Evolutionary conservation across 78 protist species (phyloP).

Genomic region (Dictyostelium intermedium): DNA sequence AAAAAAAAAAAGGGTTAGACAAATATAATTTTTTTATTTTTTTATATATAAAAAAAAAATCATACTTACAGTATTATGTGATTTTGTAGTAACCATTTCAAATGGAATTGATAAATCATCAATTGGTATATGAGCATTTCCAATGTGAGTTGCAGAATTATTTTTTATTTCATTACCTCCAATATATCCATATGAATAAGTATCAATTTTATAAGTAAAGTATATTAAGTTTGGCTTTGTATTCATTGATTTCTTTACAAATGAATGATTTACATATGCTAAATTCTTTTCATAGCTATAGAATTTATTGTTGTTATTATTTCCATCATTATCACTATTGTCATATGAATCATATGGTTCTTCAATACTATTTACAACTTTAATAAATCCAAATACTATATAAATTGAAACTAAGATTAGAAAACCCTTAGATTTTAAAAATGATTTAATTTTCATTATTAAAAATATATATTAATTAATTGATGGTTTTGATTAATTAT

Average conservation of each 20-base stretch:
- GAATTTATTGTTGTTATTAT: neutral
- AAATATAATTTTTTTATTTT: neutral
- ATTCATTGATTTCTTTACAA: neutral
- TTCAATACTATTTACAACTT: neutral
- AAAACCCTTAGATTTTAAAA: neutral
- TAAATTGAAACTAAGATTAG: neutral
- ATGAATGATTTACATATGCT: neutral
- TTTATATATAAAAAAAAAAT: neutral
- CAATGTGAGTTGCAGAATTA: neutral
- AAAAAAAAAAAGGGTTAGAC: no score
- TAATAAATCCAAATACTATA: neutral
- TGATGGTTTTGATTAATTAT: no score
- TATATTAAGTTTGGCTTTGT: neutral
- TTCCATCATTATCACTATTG: neutral
- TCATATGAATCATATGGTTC: neutral
- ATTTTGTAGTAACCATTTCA: neutral
- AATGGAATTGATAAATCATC: neutral
- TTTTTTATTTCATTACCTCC: neutral
- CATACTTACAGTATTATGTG: conserved; percentile 1
- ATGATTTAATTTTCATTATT: neutral
- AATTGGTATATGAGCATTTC: neutral
- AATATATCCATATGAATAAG: neutral
- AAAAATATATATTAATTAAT: no score
- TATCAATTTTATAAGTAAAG: neutral
- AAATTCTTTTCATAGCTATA: neutral